Percentiles rank a stretch among this genome's conserved stretches.
phyloP scores from a whole-genome alignment of 768 basidiomycete species.

The Infundibulicybe gibba region DNA sequence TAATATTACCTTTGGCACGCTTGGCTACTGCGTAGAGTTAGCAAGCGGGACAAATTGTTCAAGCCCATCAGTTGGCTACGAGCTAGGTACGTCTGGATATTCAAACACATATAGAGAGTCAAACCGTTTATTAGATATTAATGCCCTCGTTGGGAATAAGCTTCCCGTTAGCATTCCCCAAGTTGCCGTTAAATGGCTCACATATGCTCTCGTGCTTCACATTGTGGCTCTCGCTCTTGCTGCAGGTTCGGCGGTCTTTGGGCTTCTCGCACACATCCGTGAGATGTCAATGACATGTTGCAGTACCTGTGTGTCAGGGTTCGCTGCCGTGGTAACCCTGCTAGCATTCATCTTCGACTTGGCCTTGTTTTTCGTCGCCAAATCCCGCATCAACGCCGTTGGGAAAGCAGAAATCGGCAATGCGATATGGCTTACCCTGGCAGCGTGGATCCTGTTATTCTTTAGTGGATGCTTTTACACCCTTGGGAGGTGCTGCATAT shows the following conservation, averaged over 20 bases:
- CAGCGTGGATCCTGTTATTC: conserved; percentile 82
- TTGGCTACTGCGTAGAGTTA: conserved; percentile 81
- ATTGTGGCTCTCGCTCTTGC: conserved; percentile 80
- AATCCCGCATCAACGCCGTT: conserved; percentile 76
- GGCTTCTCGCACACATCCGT: conserved; percentile 83
- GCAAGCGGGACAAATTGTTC: conserved; percentile 65
- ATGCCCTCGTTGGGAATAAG: conserved; percentile 69
- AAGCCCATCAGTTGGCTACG: conserved; percentile 78
- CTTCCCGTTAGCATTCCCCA: conserved; percentile 70
- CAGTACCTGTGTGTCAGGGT: conserved; percentile 76
- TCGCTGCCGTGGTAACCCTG: conserved; percentile 76
- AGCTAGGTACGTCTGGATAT: conserved; percentile 59
- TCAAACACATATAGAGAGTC: conserved; percentile 5
- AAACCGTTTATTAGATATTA: conserved; percentile 59
- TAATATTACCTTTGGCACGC: conserved; percentile 77
- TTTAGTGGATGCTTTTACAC: conserved; percentile 89
- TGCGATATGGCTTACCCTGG: conserved; percentile 89
- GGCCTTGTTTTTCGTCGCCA: conserved; percentile 86
- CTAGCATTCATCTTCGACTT: conserved; percentile 93
- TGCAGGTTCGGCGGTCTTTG: conserved; percentile 71
- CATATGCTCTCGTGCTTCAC: conserved; percentile 90
- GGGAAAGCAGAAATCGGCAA: conserved; percentile 82
- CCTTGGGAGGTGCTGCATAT: conserved; percentile 82
- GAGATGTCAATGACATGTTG: conserved; percentile 84
- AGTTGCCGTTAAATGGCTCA: conserved; percentile 91